Percentiles rank a stretch among this genome's conserved stretches.
Conservation (phyloP, 768 basidiomycete species). For the Russula griseocarnosa region DNA sequence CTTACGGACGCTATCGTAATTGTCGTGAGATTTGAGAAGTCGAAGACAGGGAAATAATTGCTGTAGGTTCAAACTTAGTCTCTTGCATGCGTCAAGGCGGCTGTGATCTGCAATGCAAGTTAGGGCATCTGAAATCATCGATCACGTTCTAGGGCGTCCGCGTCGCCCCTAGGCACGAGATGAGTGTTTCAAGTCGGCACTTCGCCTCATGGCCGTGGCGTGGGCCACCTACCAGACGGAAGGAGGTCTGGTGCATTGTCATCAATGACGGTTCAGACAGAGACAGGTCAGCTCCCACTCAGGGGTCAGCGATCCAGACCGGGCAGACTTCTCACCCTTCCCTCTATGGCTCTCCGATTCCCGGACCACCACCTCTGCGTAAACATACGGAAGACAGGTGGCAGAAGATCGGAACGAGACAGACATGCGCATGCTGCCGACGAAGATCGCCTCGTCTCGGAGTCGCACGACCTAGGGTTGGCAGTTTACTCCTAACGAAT, state of each 20-base stretch:
- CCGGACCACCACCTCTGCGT: not conserved
- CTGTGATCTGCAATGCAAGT: not conserved
- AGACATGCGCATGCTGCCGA: not conserved
- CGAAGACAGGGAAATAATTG: not conserved
- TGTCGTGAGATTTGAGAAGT: not conserved
- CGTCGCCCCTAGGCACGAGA: constrained; percentile 11
- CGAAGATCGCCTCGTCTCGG: constrained; percentile 1
- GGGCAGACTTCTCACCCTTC: not conserved
- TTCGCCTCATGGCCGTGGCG: constrained; percentile 2
- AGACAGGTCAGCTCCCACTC: not conserved
- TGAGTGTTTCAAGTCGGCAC: not conserved
- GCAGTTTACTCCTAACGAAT: not conserved
- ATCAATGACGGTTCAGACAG: not conserved
- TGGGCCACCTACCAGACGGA: not conserved
- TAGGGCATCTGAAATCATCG: not conserved
- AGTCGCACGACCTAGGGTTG: not conserved
- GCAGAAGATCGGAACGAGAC: not conserved
- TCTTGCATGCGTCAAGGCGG: not conserved
- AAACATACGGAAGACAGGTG: not conserved
- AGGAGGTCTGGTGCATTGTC: no score
- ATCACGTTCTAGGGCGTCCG: not conserved
- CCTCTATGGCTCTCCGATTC: not conserved
- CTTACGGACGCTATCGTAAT: not conserved
- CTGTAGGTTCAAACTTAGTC: no score
- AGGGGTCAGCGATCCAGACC: not conserved